Percentiles rank a stretch among this genome's conserved stretches.
phyloP scores from a whole-genome alignment of 768 basidiomycete genomes.

The Steccherinum ochraceum region DNA sequence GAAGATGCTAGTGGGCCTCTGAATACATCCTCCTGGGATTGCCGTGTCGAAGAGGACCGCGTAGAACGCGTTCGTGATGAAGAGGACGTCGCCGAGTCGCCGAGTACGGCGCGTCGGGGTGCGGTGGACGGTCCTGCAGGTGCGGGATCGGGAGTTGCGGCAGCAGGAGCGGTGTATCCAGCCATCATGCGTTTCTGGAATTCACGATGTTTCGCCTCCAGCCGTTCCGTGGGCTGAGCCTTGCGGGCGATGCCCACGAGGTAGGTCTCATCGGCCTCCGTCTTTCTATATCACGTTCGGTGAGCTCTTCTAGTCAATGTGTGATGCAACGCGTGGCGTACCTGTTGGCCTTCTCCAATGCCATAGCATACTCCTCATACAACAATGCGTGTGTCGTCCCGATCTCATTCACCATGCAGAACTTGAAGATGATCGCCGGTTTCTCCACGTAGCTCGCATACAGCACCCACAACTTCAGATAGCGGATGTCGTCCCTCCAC shows the following conservation, averaged over 20 bases:
- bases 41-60: conserved; percentile 24
- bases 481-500: conserved; percentile 77
- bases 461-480: conserved; percentile 90
- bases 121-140: conserved; percentile 27
- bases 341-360: conserved; percentile 79
- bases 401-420: conserved; percentile 86
- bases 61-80: conserved; percentile 14
- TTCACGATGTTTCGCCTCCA: conserved; percentile 71
- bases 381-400: conserved; percentile 74
- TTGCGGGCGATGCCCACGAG: conserved; percentile 81
- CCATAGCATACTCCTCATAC: conserved; percentile 89
- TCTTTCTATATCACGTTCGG: conserved; percentile 43
- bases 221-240: conserved; percentile 73
- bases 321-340: conserved; percentile 34
- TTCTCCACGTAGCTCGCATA: conserved; percentile 92
- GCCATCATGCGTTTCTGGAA: conserved; percentile 92
- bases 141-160: conserved; percentile 20
- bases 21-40: conserved; percentile 23
- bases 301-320: neutral
- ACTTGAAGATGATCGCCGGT: conserved; percentile 83
- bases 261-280: conserved; percentile 87
- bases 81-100: conserved; percentile 33
- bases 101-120: conserved; percentile 36
- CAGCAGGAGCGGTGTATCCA: conserved; percentile 30
- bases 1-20: conserved; percentile 16